Percentiles rank a stretch among this genome's conserved stretches.
Conservation (phyloP, 805 yeast genomes). For the Ogataea parapolymorpha region DNA sequence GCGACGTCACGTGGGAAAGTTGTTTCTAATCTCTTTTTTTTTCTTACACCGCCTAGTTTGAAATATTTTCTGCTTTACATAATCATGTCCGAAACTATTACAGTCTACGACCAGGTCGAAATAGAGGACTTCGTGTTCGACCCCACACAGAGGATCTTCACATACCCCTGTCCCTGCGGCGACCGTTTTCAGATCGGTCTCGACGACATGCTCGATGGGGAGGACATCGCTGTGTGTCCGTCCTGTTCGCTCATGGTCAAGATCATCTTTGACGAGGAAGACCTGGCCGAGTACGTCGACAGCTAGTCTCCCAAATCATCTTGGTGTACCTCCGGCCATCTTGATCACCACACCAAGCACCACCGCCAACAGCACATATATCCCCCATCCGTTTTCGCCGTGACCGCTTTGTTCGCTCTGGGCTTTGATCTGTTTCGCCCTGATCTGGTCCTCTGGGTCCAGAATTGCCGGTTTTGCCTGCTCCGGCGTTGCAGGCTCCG, state of each 20-base stretch:
- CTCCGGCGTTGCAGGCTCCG: constrained; percentile 15
- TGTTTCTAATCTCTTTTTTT: not conserved
- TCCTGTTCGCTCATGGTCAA: constrained; percentile 91
- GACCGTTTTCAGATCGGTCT: constrained; percentile 84
- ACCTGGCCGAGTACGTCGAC: constrained; percentile 44
- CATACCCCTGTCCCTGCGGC: constrained; percentile 98
- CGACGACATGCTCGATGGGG: constrained; percentile 87
- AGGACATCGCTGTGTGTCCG: constrained; percentile 94
- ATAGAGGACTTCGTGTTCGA: constrained; percentile 96
- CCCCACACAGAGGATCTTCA: constrained; percentile 72
- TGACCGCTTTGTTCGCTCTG: constrained; percentile 5
- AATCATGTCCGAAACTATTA: constrained; percentile 41
- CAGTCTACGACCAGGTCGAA: constrained; percentile 89
- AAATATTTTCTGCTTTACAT: constrained; percentile 3
- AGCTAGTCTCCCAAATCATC: constrained; percentile 5
- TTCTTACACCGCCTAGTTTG: not conserved
- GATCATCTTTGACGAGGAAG: constrained; percentile 77
- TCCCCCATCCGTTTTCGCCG: not conserved
- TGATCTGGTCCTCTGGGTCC: constrained; percentile 71
- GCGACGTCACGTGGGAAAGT: constrained; percentile 2
- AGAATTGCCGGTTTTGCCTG: constrained; percentile 22
- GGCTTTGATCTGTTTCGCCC: constrained; percentile 33
- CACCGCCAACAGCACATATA: constrained; percentile 17
- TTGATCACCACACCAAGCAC: constrained; percentile 16
- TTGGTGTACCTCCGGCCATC: not conserved